Conservation (phyloP, 305 asterid species). For the Fraxinus baroniana region DNA sequence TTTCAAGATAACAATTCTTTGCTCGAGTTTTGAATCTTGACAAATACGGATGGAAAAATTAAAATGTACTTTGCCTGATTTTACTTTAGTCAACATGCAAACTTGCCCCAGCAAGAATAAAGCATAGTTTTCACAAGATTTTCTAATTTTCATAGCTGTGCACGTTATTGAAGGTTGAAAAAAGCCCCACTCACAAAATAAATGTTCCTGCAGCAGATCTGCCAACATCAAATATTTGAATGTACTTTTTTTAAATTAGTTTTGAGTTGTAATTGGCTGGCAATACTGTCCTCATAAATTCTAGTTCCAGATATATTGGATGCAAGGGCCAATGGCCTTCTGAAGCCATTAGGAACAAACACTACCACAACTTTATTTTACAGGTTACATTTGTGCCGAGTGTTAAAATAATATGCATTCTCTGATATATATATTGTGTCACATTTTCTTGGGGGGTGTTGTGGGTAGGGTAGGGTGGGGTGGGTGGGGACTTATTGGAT, state of each 20-base stretch:
- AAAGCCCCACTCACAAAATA: neutral
- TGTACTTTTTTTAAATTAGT: neutral
- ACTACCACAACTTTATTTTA: neutral
- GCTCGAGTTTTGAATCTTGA: no score
- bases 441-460: no score
- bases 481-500: no score
- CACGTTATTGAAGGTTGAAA: no score
- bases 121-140: neutral
- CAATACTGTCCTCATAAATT: neutral
- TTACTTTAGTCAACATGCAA: neutral
- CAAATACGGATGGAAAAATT: no score
- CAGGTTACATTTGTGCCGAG: neutral
- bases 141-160: neutral
- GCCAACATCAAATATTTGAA: neutral
- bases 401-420: no score
- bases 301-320: neutral
- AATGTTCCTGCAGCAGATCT: neutral
- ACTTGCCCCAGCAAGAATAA: no score
- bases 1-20: no score
- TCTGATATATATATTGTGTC: no score
- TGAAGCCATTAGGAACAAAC: no score
- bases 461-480: no score
- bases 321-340: neutral
- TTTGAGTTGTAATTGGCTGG: neutral
- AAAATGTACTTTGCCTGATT: neutral